These are phyloP conservation scores for Trichoderma sp. DNA, from an alignment of 2,329 filamentous ascomycete genomes.

Conservation along the genomic window DNA sequence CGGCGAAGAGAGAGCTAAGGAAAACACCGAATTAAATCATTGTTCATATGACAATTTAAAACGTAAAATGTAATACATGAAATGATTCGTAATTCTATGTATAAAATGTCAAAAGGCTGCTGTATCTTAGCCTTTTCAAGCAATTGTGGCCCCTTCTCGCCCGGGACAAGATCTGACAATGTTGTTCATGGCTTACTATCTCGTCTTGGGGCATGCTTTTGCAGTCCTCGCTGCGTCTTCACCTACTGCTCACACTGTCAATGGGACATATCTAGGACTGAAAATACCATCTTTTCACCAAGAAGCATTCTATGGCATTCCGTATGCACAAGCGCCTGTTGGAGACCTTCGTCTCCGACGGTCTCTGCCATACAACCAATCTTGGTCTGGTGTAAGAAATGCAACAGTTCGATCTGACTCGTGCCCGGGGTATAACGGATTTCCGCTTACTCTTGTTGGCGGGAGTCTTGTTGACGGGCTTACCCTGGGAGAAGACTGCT, in stretches of 20 bases:
- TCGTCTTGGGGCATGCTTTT: not conserved
- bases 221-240: not conserved
- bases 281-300: constrained; percentile 1
- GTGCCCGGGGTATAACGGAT: constrained; percentile 2
- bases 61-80: not conserved
- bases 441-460: constrained; percentile 1
- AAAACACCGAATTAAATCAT: not conserved
- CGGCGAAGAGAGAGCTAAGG: not conserved
- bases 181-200: not conserved
- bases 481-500: constrained; percentile 2
- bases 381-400: constrained; percentile 9
- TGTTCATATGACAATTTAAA: not conserved
- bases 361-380: constrained; percentile 8
- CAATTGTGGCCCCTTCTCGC: not conserved
- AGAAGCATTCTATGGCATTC: constrained; percentile 13
- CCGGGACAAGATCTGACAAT: not conserved
- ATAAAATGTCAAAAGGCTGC: not conserved
- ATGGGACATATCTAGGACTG: not conserved
- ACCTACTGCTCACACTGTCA: not conserved
- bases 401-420: constrained; percentile 12
- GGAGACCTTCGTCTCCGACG: constrained; percentile 4
- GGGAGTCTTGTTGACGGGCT: constrained; percentile 3
- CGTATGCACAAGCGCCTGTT: constrained; percentile 2
- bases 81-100: not conserved
- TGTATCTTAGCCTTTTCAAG: not conserved